phyloP scores from a whole-genome alignment of 176 grass and related monocot species.

The Pontederia crassipes region DNA sequence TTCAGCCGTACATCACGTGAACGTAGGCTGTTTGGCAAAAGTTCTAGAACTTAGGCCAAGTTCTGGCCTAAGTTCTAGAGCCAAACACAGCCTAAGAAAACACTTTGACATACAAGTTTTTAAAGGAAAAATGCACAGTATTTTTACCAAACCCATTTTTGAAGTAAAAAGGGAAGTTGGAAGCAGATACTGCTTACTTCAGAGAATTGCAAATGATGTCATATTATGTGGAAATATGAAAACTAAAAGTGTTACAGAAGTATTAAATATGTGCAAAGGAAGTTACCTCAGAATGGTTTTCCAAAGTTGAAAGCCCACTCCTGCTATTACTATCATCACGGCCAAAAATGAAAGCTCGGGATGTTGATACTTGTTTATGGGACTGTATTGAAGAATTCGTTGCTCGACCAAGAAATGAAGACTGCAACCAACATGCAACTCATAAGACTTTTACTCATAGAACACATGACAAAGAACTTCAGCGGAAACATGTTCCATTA shows the following conservation, averaged over 20 bases:
- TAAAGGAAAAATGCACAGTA: not conserved
- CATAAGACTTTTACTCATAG: too few relatives aligned
- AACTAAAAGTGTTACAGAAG: not conserved
- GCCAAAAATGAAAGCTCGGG: slow-evolving; percentile 63
- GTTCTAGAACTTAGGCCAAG: too few relatives aligned
- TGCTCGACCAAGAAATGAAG: slow-evolving; percentile 76
- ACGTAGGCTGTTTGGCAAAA: too few relatives aligned
- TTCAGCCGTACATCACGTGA: not conserved
- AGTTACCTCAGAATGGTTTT: slow-evolving; percentile 37
- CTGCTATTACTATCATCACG: slow-evolving; percentile 71
- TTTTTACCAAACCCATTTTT: too few relatives aligned
- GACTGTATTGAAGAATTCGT: slow-evolving; percentile 36
- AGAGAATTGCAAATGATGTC: not conserved
- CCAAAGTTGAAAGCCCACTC: slow-evolving; percentile 33
- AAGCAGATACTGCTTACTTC: not conserved
- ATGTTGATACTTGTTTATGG: slow-evolving; percentile 37
- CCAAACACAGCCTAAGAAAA: too few relatives aligned
- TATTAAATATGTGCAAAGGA: slow-evolving; percentile 5
- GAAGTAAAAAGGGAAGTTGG: not conserved
- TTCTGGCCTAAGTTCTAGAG: too few relatives aligned
- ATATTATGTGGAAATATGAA: not conserved
- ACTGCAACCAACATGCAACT: slow-evolving; percentile 21
- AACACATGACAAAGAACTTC: too few relatives aligned
- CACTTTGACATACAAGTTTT: too few relatives aligned
- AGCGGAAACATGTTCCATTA: too few relatives aligned